Evolutionary conservation across 306 rosid genomes (phyloP).

Genomic region (Lathyrus aphaca): DNA sequence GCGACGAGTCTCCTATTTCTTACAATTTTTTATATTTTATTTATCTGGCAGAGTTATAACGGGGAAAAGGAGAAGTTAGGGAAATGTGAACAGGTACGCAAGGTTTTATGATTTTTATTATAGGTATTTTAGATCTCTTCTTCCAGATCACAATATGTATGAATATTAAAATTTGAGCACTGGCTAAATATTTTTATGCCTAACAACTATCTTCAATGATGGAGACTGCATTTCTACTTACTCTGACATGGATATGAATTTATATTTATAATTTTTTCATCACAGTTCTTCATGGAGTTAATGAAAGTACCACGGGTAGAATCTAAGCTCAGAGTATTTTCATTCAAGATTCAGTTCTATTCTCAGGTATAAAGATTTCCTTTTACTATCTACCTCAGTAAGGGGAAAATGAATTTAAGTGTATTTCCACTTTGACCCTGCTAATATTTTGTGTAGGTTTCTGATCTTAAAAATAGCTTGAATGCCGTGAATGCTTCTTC

Average conservation of each 20-base stretch:
- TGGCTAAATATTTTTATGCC: neutral
- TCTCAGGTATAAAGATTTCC: conserved; percentile 67
- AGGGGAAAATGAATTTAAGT: conserved; percentile 22
- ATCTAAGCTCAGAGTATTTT: conserved; percentile 83
- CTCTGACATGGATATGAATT: conserved; percentile 29
- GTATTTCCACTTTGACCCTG: conserved; percentile 32
- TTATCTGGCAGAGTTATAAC: conserved; percentile 58
- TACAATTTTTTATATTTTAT: conserved; percentile 38
- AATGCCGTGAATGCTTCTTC: conserved; percentile 66
- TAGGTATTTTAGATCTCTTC: conserved; percentile 32
- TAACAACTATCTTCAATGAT: conserved; percentile 35
- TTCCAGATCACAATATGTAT: conserved; percentile 9
- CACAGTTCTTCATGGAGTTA: conserved; percentile 75
- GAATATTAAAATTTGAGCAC: conserved; percentile 32
- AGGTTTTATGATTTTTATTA: conserved; percentile 25
- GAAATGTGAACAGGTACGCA: conserved; percentile 90
- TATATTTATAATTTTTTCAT: conserved; percentile 32
- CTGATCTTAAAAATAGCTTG: conserved; percentile 77
- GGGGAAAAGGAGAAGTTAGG: conserved; percentile 92
- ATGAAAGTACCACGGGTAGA: conserved; percentile 93
- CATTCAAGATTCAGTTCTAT: conserved; percentile 80
- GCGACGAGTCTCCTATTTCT: conserved; percentile 22
- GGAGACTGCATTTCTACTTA: conserved; percentile 36
- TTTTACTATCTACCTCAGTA: conserved; percentile 13
- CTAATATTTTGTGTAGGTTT: conserved; percentile 58